phyloP scores from a whole-genome alignment of 2,329 filamentous ascomycete species.

The Paecilomyces fulvus region DNA sequence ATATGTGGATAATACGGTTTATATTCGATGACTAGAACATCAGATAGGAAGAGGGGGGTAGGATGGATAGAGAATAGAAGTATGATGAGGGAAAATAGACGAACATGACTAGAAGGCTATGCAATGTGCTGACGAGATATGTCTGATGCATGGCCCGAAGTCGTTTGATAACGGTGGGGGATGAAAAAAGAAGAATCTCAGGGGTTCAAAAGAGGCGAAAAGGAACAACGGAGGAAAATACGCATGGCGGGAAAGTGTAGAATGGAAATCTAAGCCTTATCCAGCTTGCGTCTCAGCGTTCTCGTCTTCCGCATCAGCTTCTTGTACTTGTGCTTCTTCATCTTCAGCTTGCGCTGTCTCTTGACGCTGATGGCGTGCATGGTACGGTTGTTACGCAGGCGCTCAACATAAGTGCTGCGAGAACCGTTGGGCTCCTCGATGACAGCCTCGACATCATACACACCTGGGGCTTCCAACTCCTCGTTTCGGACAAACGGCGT shows the following conservation, averaged over 20 bases:
- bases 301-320: slow-evolving; percentile 93
- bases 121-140: neutral
- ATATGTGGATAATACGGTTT: neutral
- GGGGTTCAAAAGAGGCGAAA: slow-evolving; percentile 2
- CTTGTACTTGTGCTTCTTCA: slow-evolving; percentile 99
- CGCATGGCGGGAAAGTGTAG: neutral
- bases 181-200: neutral
- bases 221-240: neutral
- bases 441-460: slow-evolving; percentile 17
- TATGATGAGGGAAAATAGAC: neutral
- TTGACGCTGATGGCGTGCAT: slow-evolving; percentile 86
- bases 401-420: slow-evolving; percentile 53
- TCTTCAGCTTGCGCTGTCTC: slow-evolving; percentile 88
- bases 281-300: slow-evolving; percentile 77
- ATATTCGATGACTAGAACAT: neutral
- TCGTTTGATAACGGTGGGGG: neutral
- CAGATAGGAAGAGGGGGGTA: neutral
- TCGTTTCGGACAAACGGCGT: slow-evolving; percentile 40
- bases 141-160: neutral
- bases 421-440: slow-evolving; percentile 51
- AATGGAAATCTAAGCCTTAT: slow-evolving; percentile 41
- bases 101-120: neutral
- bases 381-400: slow-evolving; percentile 48
- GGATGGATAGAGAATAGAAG: neutral
- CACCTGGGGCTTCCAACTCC: slow-evolving; percentile 29